Base-by-base conservation (phyloP, 768 basidiomycete genomes). In the Tephrocybe sp. region DNA sequence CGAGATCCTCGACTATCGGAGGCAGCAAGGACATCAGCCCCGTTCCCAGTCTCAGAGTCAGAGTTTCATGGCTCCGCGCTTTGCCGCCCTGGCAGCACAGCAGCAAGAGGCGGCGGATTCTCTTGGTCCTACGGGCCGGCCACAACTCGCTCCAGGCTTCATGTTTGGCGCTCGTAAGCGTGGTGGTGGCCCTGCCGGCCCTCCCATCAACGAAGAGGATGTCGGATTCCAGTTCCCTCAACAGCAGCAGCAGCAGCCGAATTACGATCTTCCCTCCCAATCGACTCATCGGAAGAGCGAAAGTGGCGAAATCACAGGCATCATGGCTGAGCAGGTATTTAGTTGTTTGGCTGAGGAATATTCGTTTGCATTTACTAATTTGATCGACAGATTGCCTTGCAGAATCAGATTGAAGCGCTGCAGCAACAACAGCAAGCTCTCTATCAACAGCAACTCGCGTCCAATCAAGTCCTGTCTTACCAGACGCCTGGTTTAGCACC, bases 251-350 rank as follows among this genome's bases (percentile, higher is more conserved):
- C 68, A 68, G 25, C 66, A 68, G 57, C 54, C 47, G 4, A 55
- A 48, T 57, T 62, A 57, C 37, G 68, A 71, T 1, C 47, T 60
- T 44, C 37, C 77, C 20, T 23, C 51, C 17, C 15, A 32, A 24
- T 67, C 54, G 28, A 65, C 62, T 44, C 81, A 82, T 58, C 73
- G 85, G 55, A 83, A 85, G 65, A 66, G 74, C 28, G 85, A 88
- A 42, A 80, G 77, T 48, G 86, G 84, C 45, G 93, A 96, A 65
- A 83, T 94, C 50, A 83, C 81, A 28, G 90, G 90, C 21, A 88
- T 95, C 50, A 94, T 98, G 92, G 93, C 93, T 5, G 93, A 98
- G 69, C 96, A 98, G 81, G 93, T 92, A 84, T 81, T 26, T n/a
- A n/a, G n/a, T n/a, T 21, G 40, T n/a, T 50, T 45, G 32, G 34